phyloP scores from a whole-genome alignment of 352 stramenopile genomes.

The Phytophthora pinifolia region DNA sequence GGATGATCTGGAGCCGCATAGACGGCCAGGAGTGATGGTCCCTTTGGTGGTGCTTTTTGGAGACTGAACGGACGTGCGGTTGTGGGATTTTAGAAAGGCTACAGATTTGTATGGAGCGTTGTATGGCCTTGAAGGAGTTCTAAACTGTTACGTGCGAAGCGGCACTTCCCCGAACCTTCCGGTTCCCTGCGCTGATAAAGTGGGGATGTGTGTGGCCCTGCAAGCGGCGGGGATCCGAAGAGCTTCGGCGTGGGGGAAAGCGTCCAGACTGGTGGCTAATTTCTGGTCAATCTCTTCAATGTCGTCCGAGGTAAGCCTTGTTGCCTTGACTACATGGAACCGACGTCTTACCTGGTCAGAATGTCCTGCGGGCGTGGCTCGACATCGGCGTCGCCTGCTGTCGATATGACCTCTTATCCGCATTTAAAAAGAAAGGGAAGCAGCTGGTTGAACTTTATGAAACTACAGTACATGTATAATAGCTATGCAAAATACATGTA shows the following conservation, averaged over 20 bases:
- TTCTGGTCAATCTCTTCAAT: constrained; percentile 1
- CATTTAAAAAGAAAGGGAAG: too few species aligned
- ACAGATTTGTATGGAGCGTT: too few species aligned
- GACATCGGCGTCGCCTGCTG: too few species aligned
- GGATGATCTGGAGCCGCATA: constrained; percentile 77
- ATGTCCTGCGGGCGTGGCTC: too few species aligned
- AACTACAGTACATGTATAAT: too few species aligned
- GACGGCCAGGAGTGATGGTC: not conserved
- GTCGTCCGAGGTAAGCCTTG: not conserved
- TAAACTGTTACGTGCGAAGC: too few species aligned
- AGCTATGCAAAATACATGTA: too few species aligned
- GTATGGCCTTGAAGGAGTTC: too few species aligned
- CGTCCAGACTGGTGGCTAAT: constrained; percentile 9
- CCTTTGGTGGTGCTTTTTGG: not conserved
- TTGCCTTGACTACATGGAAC: too few species aligned
- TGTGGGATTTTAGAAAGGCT: not conserved
- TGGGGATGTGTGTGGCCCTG: not conserved
- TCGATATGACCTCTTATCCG: too few species aligned
- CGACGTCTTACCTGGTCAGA: too few species aligned
- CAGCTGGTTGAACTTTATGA: too few species aligned
- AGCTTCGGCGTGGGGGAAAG: constrained; percentile 1
- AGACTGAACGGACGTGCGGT: constrained; percentile 3
- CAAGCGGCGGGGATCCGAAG: not conserved
- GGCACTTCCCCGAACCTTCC: constrained; percentile 24
- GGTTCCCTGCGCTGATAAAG: constrained; percentile 9